These are phyloP conservation scores for Penicillium malachiteum DNA, from an alignment of 495 filamentous ascomycete species.

Conservation along the genomic window DNA sequence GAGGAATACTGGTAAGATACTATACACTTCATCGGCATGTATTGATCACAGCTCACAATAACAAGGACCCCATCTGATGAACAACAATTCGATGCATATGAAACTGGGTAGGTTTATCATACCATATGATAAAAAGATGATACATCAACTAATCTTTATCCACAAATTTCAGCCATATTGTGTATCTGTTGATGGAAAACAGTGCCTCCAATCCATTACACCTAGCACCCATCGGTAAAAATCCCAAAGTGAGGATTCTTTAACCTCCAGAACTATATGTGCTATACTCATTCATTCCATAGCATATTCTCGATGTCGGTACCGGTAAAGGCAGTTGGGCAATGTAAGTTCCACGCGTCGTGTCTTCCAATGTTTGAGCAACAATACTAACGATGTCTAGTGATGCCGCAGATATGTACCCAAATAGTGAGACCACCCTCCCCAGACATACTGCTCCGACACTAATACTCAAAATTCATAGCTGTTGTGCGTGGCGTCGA, in stretches of 20 bases:
- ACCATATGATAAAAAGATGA: not conserved
- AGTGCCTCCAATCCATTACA: not conserved
- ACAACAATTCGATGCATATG: constrained; percentile 7
- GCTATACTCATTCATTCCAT: not conserved
- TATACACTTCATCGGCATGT: not conserved
- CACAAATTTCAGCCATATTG: not conserved
- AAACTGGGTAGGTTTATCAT: constrained; percentile 3
- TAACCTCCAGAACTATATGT: not conserved
- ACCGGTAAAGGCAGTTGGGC: constrained; percentile 12
- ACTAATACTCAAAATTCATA: not conserved
- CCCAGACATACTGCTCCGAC: not conserved
- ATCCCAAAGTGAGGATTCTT: not conserved
- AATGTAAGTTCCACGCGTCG: not conserved
- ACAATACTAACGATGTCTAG: not conserved
- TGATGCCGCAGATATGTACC: constrained; percentile 1
- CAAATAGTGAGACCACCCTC: not conserved
- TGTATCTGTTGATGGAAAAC: constrained; percentile 2
- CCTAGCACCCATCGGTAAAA: not conserved
- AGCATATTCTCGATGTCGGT: constrained; percentile 8
- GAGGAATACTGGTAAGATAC: constrained; percentile 5
- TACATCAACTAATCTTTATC: not conserved
- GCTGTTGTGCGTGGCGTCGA: constrained; percentile 24
- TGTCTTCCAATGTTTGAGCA: no score
- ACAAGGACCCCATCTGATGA: constrained; percentile 8
- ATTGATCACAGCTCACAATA: not conserved